phyloP scores from a whole-genome alignment of 148 eudicot species.

The Amaranthus cruentus region DNA sequence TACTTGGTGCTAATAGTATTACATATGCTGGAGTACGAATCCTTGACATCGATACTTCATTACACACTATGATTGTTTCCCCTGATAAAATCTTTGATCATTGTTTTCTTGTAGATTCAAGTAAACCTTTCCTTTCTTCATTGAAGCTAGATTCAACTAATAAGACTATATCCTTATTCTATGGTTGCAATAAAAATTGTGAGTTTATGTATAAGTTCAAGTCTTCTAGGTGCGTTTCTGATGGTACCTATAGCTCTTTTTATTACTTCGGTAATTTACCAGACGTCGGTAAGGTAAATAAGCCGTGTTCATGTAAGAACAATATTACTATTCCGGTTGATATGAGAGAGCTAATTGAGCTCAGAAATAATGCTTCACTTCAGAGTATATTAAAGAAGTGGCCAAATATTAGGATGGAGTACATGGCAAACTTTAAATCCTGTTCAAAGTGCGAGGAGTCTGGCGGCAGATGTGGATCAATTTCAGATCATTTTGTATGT shows the following conservation, averaged over 20 bases:
- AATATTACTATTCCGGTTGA: conserved; percentile 2
- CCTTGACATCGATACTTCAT: no score
- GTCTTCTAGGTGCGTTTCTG: not conserved
- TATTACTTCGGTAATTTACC: conserved; percentile 1
- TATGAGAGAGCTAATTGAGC: not conserved
- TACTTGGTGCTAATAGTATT: no score
- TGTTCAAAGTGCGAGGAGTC: conserved; percentile 6
- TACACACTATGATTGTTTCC: not conserved
- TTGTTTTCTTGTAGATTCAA: not conserved
- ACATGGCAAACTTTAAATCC: not conserved
- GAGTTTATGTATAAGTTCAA: not conserved
- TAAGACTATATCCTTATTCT: conserved; percentile 7
- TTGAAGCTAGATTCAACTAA: no score
- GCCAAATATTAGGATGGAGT: conserved; percentile 6
- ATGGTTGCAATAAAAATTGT: not conserved
- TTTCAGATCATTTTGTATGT: not conserved
- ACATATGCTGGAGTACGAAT: no score
- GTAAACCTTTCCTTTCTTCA: no score
- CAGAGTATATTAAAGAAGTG: not conserved
- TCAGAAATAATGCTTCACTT: not conserved
- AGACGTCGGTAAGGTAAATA: not conserved
- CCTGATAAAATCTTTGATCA: no score
- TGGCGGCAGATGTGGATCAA: conserved; percentile 11
- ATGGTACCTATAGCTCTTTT: not conserved
- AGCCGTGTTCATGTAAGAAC: not conserved